phyloP scores from a whole-genome alignment of 352 stramenopile genomes.

The Globisporangium splendens region DNA sequence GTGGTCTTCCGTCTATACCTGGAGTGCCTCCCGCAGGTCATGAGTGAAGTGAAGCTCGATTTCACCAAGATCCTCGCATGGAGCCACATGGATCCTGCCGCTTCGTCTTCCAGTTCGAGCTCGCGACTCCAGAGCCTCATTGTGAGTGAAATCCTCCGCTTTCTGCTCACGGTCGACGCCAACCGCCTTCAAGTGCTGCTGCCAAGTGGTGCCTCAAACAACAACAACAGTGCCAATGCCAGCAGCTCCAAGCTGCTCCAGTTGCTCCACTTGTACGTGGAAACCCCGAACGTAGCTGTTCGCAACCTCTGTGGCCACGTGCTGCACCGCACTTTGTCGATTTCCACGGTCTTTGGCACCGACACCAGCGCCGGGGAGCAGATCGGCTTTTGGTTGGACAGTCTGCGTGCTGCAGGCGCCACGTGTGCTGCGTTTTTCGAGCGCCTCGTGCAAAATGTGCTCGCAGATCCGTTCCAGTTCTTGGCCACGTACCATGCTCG shows the following conservation, averaged over 20 bases:
- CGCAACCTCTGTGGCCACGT: constrained; percentile 40
- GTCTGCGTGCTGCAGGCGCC: constrained; percentile 33
- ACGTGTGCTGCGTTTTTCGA: constrained; percentile 46
- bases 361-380: constrained; percentile 35
- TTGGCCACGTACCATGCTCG: constrained; percentile 23
- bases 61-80: constrained; percentile 79
- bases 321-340: constrained; percentile 48
- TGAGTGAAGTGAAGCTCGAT: constrained; percentile 82
- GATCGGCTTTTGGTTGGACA: constrained; percentile 65
- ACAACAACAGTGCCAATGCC: constrained; percentile 12
- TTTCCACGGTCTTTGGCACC: constrained; percentile 55
- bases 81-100: constrained; percentile 32
- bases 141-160: constrained; percentile 66
- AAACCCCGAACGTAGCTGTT: constrained; percentile 29
- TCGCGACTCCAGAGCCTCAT: constrained; percentile 47
- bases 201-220: constrained; percentile 14
- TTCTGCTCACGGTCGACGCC: constrained; percentile 57
- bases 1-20: constrained; percentile 76
- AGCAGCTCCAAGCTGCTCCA: constrained; percentile 55
- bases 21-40: constrained; percentile 63
- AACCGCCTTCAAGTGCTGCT: constrained; percentile 59
- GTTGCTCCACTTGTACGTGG: constrained; percentile 58
- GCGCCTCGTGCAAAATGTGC: constrained; percentile 33
- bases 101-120: not conserved
- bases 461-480: constrained; percentile 48